Evolutionary conservation across 768 basidiomycete species (phyloP), one percentile per base, ranked within the genome.

Genomic region (Auriculariales sp.): DNA sequence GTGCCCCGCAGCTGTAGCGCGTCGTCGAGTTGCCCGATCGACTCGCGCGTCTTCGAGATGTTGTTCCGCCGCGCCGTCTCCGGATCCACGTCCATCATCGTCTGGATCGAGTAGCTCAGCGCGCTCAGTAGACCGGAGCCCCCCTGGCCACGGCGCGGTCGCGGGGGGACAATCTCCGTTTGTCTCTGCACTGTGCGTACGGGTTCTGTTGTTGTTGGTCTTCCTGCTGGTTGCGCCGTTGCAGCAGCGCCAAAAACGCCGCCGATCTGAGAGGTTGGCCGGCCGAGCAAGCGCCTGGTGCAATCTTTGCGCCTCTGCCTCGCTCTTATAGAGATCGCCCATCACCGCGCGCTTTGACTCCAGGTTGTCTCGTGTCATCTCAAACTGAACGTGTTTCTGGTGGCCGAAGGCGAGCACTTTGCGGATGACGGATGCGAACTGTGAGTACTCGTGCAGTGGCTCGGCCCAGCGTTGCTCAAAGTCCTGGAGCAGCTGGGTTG

Each of bases 1-100:
- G 59, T 90, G 87, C 1, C 86, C 88, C 90, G 78, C 28, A 92
- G 71, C 64, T 97, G 91, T 53, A 95, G 72, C 4, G 92, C 94
- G 59, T 93, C 92, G 62, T 99, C 95, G 31, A 99, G 75, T 93
- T 92, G 88, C n/a, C 90, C 89, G 54, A 97, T 95, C 17, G 77
- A 78, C 66, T 98, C 94, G 56, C 88, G 77, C 3, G 91, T 92
- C 69, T 95, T 97, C 53, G 84, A 84, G 55, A 99, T 98, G 48
- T 82, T 78, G 59, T 85, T 97, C 54, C 95, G 73, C 53, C 95
- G 71, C 4, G 94, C 93, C 15, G 86, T 88, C 68, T 98, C 95
- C 2, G 95, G 95, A 66, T 99, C 95, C 15, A 87, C 87, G 57
- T 99, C 95, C 83, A 99, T 97, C 81, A 98, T 93, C 3, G 94